Percentiles rank a stretch among this genome's conserved stretches.
phyloP scores from a whole-genome alignment of 2,329 filamentous ascomycete genomes.

The Cadophora sp. region DNA sequence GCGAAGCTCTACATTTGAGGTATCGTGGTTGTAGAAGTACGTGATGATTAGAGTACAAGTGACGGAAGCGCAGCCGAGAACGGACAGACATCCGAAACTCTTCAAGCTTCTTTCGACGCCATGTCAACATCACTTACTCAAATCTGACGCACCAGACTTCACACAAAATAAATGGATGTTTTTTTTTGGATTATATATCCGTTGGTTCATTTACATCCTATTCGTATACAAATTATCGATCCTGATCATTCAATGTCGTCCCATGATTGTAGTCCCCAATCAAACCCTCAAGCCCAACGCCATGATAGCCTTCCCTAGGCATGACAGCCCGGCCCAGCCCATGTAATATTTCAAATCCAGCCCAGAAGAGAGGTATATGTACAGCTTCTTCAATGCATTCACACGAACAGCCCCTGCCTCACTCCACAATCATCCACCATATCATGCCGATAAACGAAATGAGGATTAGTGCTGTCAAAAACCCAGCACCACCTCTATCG shows the following conservation, averaged over 20 bases:
- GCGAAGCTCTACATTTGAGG: not conserved
- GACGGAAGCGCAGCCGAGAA: not conserved
- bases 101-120: not conserved
- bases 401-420: not conserved
- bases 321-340: not conserved
- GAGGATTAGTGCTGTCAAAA: slow-evolving; percentile 65
- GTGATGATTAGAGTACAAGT: not conserved
- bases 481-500: slow-evolving; percentile 72
- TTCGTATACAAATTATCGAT: slow-evolving; percentile 11
- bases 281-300: not conserved
- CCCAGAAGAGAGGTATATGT: slow-evolving; percentile 15
- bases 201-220: slow-evolving; percentile 5
- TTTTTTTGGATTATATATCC: not conserved
- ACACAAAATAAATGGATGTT: not conserved
- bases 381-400: slow-evolving; percentile 17
- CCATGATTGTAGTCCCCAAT: not conserved
- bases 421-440: slow-evolving; percentile 57
- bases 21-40: not conserved
- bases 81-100: slow-evolving; percentile 1
- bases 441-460: slow-evolving; percentile 58
- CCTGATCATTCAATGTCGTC: not conserved
- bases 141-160: not conserved
- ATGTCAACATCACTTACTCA: not conserved
- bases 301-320: not conserved
- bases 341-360: slow-evolving; percentile 7